Base-by-base conservation (phyloP, 495 filamentous ascomycete species). In the Aeminium ludgeri region DNA sequence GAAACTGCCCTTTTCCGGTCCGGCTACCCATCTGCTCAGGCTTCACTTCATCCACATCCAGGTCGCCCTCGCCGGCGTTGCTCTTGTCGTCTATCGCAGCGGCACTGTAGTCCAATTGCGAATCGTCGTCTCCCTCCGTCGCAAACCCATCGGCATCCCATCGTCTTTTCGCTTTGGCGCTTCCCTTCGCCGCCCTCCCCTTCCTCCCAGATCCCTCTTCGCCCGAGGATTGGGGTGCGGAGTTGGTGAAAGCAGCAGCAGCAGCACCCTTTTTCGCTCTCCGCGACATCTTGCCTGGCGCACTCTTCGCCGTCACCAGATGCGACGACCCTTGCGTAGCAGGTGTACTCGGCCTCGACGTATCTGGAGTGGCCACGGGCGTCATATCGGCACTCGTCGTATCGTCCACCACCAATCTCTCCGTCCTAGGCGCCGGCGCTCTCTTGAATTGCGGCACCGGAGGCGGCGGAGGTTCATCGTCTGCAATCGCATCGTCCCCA, bases 111-210 rank as follows among this genome's bases (percentile, higher is more conserved):
- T 97, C 89, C 20, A 97, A 64, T 36, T 78, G 68, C 10, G 72
- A 64, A 28, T 52, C 55, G 46, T 78, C 80, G 38, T 85, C 83
- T 36, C 81, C 82, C 52, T 94, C 89, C 49, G 86, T 82, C 7
- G 82, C 86, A 38, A 79, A 64, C 6, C 89, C 89, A 57, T 87
- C 81, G 0, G 78, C 84, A 58, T 87, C 80, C 89, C 89, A 97
- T 51, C 74, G 81, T 37, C 91, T 75, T 53, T 79, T 76, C 49
- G 82, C 85, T 68, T 97, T 97, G 6, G 41, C 36, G 5, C 36
- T 20, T 20, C 17, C 33, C 33, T 55, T 59, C 15, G 29, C 41
- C 3, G 8, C 45, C 36, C 39, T 41, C 55, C 75, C 80, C 20
- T 65, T 61, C 50, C 73, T 76, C 17, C 60, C 52, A 3, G 67